Evolutionary conservation across 2,329 filamentous ascomycete species (phyloP), one percentile per base, ranked within the genome.

Genomic region (Aspergillus cejpii): DNA sequence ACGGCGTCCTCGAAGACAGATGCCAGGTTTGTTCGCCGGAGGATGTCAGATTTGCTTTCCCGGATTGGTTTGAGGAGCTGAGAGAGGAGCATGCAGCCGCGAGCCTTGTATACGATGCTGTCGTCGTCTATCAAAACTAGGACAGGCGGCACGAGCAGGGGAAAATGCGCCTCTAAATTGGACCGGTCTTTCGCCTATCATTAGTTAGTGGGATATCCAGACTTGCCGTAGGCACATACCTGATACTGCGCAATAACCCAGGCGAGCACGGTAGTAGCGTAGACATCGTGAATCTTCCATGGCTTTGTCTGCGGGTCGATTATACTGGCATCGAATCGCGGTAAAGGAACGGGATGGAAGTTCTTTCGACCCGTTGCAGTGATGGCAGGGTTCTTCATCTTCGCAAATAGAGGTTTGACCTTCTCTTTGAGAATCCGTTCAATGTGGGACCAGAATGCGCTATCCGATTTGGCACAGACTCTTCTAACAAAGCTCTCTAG

Each of bases 1-100:
- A 74, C 51, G 19, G 69, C 69, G 33, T 72, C 68, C 55, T 69
- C 61, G 47, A 73, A 73, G 43, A 73, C 70, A 2, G 69, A 68
- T 20, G 63, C 63, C 12, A 74, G 59, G 43, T 72, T 72, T 6
- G 68, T 72, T 17, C 66, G 62, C 14, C 53, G 55, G 6, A 73
- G 59, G 12, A 73, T 68, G 37, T 66, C 62, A 2, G 66, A 70
- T 41, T 59, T 56, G 41, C 61, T 62, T 41, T 60, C 41, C 43
- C 55, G 53, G 15, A 73, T 62, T 1, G 63, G 56, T 3, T 51
- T 51, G 26, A 72, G 61, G 3, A 72, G 55, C 6, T 56, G 48
- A 4, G 44, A 50, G 15, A 73, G 59, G 1, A 72, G 56, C 1
- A 47, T 46, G 47, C 67, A 72, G 20, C 71, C 71, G 6, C 53